Conservation (phyloP, 2,329 filamentous ascomycete genomes). For the Colletotrichum nymphaeae region DNA sequence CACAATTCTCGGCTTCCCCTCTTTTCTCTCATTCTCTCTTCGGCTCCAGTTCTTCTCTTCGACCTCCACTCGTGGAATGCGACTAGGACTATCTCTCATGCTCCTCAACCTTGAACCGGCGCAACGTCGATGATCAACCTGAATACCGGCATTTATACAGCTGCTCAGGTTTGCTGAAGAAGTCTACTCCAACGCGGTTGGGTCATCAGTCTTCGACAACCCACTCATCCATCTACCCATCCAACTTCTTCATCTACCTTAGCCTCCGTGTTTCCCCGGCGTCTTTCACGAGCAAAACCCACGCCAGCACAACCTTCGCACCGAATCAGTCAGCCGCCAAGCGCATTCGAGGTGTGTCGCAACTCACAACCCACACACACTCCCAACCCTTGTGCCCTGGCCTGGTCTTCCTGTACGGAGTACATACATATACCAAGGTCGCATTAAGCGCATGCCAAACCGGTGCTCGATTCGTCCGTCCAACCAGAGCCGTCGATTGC, state of each 20-base stretch:
- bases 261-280: neutral
- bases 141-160: neutral
- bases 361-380: conserved; percentile 9
- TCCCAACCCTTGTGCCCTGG: neutral
- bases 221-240: neutral
- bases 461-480: conserved; percentile 34
- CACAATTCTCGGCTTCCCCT: conserved; percentile 24
- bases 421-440: neutral
- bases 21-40: conserved; percentile 17
- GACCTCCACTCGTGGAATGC: neutral
- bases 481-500: conserved; percentile 33
- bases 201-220: neutral
- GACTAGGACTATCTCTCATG: neutral
- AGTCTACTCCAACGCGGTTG: neutral
- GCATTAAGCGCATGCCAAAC: conserved; percentile 37
- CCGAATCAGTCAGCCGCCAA: conserved; percentile 28
- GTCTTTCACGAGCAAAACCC: conserved; percentile 26
- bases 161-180: neutral
- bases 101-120: neutral
- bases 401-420: neutral
- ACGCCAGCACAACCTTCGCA: conserved; percentile 2
- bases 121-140: neutral
- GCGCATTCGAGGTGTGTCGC: conserved; percentile 15
- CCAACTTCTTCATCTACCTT: neutral
- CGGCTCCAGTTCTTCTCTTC: neutral